Evolutionary conservation across 140 eudicot genomes (phyloP).

Genomic region (Anethum foeniculum): DNA sequence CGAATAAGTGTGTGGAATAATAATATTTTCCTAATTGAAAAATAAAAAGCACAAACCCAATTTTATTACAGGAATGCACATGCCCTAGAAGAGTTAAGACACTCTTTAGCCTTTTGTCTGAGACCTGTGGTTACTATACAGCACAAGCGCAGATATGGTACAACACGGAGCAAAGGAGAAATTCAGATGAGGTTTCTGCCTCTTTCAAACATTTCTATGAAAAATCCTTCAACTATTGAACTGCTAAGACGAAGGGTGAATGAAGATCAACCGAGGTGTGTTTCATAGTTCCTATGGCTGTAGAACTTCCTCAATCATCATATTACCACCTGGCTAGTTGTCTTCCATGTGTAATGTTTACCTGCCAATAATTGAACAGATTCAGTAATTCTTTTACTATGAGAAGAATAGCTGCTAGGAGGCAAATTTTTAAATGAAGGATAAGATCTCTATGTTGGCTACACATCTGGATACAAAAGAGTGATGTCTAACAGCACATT

Average conservation of each 20-base stretch:
- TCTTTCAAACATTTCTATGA: not conserved
- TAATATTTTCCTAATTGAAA: conserved; percentile 7
- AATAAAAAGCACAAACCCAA: conserved; percentile 20
- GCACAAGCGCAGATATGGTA: conserved; percentile 12
- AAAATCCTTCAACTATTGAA: not conserved
- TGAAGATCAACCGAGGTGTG: conserved; percentile 13
- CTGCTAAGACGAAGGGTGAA: not conserved
- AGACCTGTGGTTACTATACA: conserved; percentile 14
- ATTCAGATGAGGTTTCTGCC: conserved; percentile 13
- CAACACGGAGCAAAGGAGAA: conserved; percentile 7
- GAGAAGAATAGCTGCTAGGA: too few species aligned
- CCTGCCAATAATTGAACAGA: conserved; percentile 15
- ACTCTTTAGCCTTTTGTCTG: conserved; percentile 13
- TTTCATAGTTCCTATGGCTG: not conserved
- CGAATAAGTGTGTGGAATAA: conserved; percentile 5
- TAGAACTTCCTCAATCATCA: not conserved
- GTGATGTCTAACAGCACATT: not conserved
- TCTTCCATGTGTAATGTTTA: conserved; percentile 1
- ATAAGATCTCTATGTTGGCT: not conserved
- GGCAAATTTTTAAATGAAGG: not conserved
- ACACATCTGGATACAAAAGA: not conserved
- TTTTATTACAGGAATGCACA: conserved; percentile 19
- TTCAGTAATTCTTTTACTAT: not conserved
- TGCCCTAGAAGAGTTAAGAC: conserved; percentile 19
- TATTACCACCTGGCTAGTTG: conserved; percentile 10